These are phyloP conservation scores for Cronartium quercuum DNA, from an alignment of 1,284 basidiomycete genomes.

Conservation along the genomic window DNA sequence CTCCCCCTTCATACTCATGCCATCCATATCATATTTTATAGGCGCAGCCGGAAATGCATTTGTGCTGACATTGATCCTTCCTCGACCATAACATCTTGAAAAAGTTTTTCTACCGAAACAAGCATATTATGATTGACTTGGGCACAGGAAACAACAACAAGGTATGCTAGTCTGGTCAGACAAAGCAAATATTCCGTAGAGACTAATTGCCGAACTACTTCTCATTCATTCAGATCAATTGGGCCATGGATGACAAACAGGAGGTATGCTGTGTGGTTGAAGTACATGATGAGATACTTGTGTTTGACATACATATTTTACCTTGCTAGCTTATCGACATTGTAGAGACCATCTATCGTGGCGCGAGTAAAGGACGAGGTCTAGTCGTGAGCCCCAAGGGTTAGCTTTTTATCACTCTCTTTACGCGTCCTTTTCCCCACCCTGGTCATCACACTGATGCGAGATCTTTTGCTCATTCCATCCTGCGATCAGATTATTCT, in stretches of 20 bases:
- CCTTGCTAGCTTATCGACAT: constrained; percentile 82
- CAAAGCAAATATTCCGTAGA: background rate
- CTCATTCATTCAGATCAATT: constrained; percentile 60
- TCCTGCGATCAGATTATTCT: constrained; percentile 38
- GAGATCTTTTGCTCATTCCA: background rate
- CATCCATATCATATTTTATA: too few relatives aligned
- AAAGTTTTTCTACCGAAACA: constrained; percentile 60
- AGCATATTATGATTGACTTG: constrained; percentile 99
- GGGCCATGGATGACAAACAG: constrained; percentile 96
- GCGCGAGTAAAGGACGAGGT: constrained; percentile 95
- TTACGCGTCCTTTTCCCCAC: background rate
- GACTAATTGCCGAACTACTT: background rate
- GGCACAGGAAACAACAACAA: constrained; percentile 99
- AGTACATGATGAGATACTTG: background rate
- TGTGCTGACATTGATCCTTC: too few relatives aligned
- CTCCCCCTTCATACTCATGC: background rate
- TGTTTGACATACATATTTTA: background rate
- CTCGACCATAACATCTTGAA: too few relatives aligned
- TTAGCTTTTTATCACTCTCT: constrained; percentile 48
- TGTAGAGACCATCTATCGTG: constrained; percentile 95
- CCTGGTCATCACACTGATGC: background rate
- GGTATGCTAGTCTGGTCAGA: constrained; percentile 53
- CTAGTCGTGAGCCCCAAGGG: constrained; percentile 95
- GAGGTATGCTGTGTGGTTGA: constrained; percentile 58
- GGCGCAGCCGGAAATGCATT: too few relatives aligned